These are phyloP conservation scores for Exophiala sp. DNA, from an alignment of 2,329 filamentous ascomycete genomes.

Conservation along the genomic window DNA sequence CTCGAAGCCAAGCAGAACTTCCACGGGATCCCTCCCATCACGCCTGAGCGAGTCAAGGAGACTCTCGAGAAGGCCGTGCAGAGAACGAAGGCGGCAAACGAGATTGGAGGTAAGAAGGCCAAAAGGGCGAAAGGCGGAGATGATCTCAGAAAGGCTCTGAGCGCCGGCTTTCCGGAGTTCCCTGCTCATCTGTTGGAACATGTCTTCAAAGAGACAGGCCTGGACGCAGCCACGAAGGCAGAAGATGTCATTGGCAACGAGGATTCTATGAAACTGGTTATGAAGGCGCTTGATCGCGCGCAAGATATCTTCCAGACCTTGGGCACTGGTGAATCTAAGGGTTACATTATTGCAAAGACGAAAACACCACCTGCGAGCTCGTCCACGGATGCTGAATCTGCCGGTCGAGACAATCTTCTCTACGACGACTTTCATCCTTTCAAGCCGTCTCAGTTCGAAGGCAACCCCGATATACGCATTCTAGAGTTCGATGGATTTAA, in stretches of 20 bases:
- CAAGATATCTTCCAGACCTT: constrained; percentile 63
- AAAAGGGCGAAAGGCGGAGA: constrained; percentile 68
- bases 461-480: constrained; percentile 59
- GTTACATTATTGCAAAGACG: constrained; percentile 78
- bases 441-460: constrained; percentile 69
- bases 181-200: constrained; percentile 86
- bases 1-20: constrained; percentile 81
- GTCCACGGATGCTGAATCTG: constrained; percentile 34
- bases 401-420: constrained; percentile 47
- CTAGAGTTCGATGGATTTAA: constrained; percentile 82
- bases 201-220: constrained; percentile 62
- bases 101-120: constrained; percentile 54
- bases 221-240: constrained; percentile 63
- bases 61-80: constrained; percentile 61
- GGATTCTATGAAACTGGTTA: constrained; percentile 57
- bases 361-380: constrained; percentile 35
- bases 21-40: constrained; percentile 65
- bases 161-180: constrained; percentile 78
- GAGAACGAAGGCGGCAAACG: constrained; percentile 29
- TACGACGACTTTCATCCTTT: constrained; percentile 98
- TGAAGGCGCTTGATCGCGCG: constrained; percentile 64
- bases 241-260: constrained; percentile 65
- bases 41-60: constrained; percentile 62
- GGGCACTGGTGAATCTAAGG: constrained; percentile 59
- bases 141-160: constrained; percentile 70